phyloP scores from a whole-genome alignment of 306 rosid genomes.

The Calophaca sinica region DNA sequence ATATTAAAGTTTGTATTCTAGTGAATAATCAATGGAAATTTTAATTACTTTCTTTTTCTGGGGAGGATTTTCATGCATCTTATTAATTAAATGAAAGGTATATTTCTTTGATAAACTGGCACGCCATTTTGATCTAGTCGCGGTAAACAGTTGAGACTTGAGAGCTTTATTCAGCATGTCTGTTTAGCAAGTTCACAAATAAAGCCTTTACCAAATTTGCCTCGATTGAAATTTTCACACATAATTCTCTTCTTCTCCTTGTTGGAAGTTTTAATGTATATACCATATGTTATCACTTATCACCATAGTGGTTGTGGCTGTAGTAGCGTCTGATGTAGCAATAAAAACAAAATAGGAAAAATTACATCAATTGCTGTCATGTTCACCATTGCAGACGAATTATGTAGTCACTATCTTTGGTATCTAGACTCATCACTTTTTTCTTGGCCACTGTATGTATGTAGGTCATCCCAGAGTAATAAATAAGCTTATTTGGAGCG shows the following conservation, averaged over 20 bases:
- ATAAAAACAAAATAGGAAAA: conserved; percentile 35
- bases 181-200: neutral
- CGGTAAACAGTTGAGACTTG: conserved; percentile 30
- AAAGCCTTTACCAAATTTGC: conserved; percentile 32
- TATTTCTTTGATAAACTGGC: neutral
- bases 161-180: conserved; percentile 40
- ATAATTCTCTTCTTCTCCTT: neutral
- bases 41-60: neutral
- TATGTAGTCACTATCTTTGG: conserved; percentile 25
- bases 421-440: conserved; percentile 15
- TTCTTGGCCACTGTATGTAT: neutral
- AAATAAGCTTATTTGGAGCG: neutral
- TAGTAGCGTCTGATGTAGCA: neutral
- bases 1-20: conserved; percentile 12
- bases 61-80: conserved; percentile 15
- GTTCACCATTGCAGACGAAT: conserved; percentile 12
- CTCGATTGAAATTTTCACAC: neutral
- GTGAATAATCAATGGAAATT: conserved; percentile 12
- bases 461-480: neutral
- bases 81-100: neutral
- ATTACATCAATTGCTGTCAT: conserved; percentile 1
- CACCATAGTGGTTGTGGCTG: conserved; percentile 13
- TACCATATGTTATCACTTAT: neutral
- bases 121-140: conserved; percentile 30
- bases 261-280: neutral